These are phyloP conservation scores for Quillaja saponaria DNA, from an alignment of 306 rosid species.

Conservation along the genomic window DNA sequence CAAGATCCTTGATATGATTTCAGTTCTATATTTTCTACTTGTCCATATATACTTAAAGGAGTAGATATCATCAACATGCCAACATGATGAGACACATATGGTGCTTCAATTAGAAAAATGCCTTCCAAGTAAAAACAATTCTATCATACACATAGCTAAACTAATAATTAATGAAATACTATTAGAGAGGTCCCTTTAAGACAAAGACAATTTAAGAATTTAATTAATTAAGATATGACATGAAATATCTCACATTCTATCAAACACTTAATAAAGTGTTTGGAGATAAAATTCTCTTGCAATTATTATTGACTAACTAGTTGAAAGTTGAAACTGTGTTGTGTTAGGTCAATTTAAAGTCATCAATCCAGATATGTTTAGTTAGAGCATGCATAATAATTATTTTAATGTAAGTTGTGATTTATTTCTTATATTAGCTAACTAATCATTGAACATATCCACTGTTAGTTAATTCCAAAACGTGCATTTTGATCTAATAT, in stretches of 20 bases:
- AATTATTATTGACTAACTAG: too few species aligned
- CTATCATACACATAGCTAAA: conserved; percentile 43
- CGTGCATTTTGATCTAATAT: too few species aligned
- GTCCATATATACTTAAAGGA: conserved; percentile 40
- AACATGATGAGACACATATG: conserved; percentile 54
- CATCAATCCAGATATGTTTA: too few species aligned
- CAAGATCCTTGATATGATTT: conserved; percentile 39
- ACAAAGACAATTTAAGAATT: conserved; percentile 58
- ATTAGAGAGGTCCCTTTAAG: conserved; percentile 36
- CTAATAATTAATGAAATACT: conserved; percentile 35
- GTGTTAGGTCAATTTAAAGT: too few species aligned
- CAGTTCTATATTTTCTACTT: conserved; percentile 40
- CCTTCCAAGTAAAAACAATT: conserved; percentile 55
- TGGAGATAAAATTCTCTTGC: too few species aligned
- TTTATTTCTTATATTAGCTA: too few species aligned
- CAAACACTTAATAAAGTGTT: too few species aligned
- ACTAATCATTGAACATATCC: too few species aligned
- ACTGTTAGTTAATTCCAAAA: too few species aligned
- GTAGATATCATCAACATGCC: conserved; percentile 42
- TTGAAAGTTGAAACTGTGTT: too few species aligned
- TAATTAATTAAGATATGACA: conserved; percentile 30
- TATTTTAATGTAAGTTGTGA: too few species aligned
- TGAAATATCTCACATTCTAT: conserved; percentile 31
- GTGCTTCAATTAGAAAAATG: conserved; percentile 58
- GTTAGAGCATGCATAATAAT: too few species aligned